Conservation (phyloP, 2,329 filamentous ascomycete species). For the Lasiodiplodia gonubiensis region DNA sequence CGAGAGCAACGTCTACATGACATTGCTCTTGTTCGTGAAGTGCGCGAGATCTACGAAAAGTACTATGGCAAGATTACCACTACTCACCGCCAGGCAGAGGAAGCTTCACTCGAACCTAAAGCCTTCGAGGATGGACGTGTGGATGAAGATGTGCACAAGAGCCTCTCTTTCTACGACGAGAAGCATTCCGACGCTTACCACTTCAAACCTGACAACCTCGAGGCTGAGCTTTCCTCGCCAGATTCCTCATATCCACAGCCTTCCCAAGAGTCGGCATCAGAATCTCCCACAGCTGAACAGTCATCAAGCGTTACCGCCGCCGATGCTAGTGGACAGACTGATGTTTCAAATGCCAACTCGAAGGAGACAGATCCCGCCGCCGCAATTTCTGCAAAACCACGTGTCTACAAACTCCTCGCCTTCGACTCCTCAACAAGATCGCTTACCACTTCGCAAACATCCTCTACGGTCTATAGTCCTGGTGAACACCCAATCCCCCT, state of each 20-base stretch:
- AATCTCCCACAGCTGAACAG: not conserved
- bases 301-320: not conserved
- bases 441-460: constrained; percentile 33
- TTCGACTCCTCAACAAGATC: constrained; percentile 38
- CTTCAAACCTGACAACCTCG: constrained; percentile 22
- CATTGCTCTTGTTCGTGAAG: constrained; percentile 44
- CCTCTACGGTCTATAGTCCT: constrained; percentile 25
- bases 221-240: constrained; percentile 12
- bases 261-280: too few relatives aligned
- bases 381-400: not conserved
- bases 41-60: constrained; percentile 52
- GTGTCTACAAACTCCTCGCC: constrained; percentile 37
- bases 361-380: not conserved
- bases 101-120: not conserved
- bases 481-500: constrained; percentile 32
- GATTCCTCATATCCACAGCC: not conserved
- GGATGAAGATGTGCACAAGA: constrained; percentile 21
- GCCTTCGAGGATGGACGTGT: constrained; percentile 1
- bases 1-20: constrained; percentile 38
- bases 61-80: constrained; percentile 46
- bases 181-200: constrained; percentile 13
- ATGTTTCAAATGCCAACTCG: not conserved
- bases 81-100: constrained; percentile 19
- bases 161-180: constrained; percentile 16
- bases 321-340: not conserved